A percentile compares a stretch with the other conserved stretches of the same genome.
These are phyloP conservation scores for Pisolithus microcarpus DNA, from an alignment of 768 basidiomycete genomes.

Conservation along the genomic window DNA sequence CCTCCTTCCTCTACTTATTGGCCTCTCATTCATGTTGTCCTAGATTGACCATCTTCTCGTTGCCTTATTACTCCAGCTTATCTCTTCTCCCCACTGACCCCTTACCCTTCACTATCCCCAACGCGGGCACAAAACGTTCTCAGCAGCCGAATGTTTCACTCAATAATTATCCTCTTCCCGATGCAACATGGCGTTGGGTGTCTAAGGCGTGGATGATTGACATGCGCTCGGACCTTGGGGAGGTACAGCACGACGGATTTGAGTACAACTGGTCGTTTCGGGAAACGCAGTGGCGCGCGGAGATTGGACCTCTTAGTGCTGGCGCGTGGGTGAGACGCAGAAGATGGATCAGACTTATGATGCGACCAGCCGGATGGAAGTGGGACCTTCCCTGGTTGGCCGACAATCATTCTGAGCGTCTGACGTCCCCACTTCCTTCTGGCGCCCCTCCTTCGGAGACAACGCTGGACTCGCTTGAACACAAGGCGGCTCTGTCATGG, in stretches of 20 bases:
- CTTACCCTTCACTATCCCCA: constrained; percentile 61
- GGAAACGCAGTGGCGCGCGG: constrained; percentile 55
- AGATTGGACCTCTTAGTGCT: constrained; percentile 49
- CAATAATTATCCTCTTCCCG: constrained; percentile 63
- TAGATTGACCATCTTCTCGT: constrained; percentile 59
- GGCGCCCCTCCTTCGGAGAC: constrained; percentile 21
- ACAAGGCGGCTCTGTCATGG: constrained; percentile 43
- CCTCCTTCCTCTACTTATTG: constrained; percentile 5
- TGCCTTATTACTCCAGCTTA: constrained; percentile 61
- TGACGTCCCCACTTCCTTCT: constrained; percentile 13
- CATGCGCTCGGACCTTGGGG: constrained; percentile 70
- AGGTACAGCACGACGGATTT: constrained; percentile 77
- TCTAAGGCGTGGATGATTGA: constrained; percentile 82
- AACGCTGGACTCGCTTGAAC: constrained; percentile 9
- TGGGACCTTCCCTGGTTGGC: constrained; percentile 1
- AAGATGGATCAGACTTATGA: constrained; percentile 82
- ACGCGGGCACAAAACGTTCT: constrained; percentile 29
- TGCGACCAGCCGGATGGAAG: constrained; percentile 45
- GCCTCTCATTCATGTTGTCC: constrained; percentile 21
- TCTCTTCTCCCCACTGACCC: constrained; percentile 70
- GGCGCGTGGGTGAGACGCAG: constrained; percentile 74
- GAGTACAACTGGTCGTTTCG: constrained; percentile 82
- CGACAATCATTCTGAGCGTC: constrained; percentile 1
- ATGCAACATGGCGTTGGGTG: constrained; percentile 78
- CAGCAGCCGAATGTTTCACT: constrained; percentile 53